Percentiles rank a stretch among this genome's conserved stretches.
Conservation (phyloP, 257 asterid genomes). For the Solanum peruvianum region DNA sequence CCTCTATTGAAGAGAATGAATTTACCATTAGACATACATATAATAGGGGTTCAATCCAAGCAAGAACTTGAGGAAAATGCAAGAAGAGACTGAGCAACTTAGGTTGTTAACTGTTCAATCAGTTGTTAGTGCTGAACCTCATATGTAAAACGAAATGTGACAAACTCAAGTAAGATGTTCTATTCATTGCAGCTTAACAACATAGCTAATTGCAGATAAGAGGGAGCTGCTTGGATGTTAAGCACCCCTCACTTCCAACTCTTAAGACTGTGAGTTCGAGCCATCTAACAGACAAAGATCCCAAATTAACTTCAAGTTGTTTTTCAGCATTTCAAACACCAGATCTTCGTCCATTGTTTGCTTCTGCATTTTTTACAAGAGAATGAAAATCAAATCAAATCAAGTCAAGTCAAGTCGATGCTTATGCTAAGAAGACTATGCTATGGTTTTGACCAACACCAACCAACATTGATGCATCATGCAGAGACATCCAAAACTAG, state of each 20-base stretch:
- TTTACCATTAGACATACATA: background rate
- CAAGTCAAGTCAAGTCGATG: background rate
- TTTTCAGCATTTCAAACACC: slow-evolving; percentile 18
- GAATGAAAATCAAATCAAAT: background rate
- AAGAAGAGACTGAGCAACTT: background rate
- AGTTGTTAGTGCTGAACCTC: background rate
- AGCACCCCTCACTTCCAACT: background rate
- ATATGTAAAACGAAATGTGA: background rate
- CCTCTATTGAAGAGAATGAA: slow-evolving; percentile 18
- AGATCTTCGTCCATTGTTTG: slow-evolving; percentile 6
- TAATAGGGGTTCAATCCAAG: background rate
- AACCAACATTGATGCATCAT: background rate
- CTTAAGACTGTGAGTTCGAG: background rate
- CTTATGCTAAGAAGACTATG: background rate
- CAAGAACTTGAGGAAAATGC: background rate
- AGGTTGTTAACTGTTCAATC: background rate
- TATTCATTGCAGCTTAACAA: background rate
- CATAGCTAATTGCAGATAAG: background rate
- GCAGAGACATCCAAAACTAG: background rate
- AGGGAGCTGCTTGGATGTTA: background rate
- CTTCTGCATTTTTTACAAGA: slow-evolving; percentile 17
- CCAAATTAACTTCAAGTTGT: slow-evolving; percentile 35
- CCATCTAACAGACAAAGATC: slow-evolving; percentile 10
- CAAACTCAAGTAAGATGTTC: background rate
- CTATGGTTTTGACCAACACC: background rate